phyloP scores from a whole-genome alignment of 1,284 basidiomycete species.

The Paramarasmius palmivorus region DNA sequence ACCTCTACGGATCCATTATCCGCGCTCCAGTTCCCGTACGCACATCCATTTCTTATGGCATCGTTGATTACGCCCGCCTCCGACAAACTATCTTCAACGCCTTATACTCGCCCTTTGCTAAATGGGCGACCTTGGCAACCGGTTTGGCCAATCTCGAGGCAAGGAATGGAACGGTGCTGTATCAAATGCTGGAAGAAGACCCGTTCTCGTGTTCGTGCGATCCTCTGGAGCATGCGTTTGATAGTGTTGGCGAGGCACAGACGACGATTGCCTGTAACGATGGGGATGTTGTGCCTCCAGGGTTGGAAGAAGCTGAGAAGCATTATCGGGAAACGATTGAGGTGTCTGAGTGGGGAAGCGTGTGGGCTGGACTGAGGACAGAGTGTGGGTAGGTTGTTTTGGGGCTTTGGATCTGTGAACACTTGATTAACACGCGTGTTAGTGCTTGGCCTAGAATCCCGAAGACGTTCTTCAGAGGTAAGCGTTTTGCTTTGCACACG shows the following conservation, averaged over 20 bases:
- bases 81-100: constrained; percentile 10
- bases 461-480: constrained; percentile 16
- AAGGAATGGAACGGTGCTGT: constrained; percentile 18
- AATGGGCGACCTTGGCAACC: constrained; percentile 14
- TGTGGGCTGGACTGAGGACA: constrained; percentile 14
- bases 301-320: constrained; percentile 8
- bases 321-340: constrained; percentile 12
- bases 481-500: not conserved
- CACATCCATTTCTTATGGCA: constrained; percentile 9
- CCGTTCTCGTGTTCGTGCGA: constrained; percentile 6
- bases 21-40: constrained; percentile 16
- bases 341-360: constrained; percentile 13
- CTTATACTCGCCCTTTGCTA: constrained; percentile 18
- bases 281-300: constrained; percentile 6
- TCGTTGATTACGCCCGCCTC: constrained; percentile 18
- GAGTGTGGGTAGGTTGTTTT: constrained; percentile 15
- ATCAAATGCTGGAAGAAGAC: constrained; percentile 12
- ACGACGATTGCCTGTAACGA: constrained; percentile 20
- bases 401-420: too few relatives aligned
- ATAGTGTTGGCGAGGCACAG: constrained; percentile 8
- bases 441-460: constrained; percentile 18
- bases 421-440: not conserved
- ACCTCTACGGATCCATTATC: constrained; percentile 13
- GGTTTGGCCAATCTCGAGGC: constrained; percentile 15
- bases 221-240: constrained; percentile 2